These are phyloP conservation scores for Globisporangium paroecandrum DNA, from an alignment of 352 stramenopile species.

Conservation along the genomic window DNA sequence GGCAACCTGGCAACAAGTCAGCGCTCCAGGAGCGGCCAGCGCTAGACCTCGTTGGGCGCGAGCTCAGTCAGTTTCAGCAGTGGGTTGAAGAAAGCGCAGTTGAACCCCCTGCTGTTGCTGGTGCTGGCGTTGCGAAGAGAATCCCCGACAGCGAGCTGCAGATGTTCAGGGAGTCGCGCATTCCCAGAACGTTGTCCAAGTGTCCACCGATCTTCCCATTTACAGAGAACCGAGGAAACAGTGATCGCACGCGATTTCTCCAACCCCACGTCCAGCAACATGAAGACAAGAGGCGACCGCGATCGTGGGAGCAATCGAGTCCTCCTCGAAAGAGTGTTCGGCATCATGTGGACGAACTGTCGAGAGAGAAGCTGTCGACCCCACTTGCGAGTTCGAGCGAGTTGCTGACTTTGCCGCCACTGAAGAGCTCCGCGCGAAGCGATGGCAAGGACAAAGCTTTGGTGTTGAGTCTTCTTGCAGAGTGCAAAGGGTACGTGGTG, in stretches of 20 bases:
- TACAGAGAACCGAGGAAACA: neutral
- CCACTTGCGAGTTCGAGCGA: neutral
- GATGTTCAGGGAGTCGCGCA: conserved; percentile 44
- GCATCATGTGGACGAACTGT: neutral
- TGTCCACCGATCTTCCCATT: conserved; percentile 16
- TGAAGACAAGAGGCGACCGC: neutral
- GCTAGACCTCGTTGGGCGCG: conserved; percentile 10
- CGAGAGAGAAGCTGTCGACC: neutral
- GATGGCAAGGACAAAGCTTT: conserved; percentile 30
- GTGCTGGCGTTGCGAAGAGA: conserved; percentile 44
- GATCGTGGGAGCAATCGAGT: conserved; percentile 2
- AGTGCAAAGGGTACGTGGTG: conserved; percentile 43
- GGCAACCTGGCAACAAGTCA: neutral
- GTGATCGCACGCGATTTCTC: neutral
- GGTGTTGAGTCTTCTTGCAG: conserved; percentile 39
- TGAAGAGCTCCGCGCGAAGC: conserved; percentile 20
- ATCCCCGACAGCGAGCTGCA: conserved; percentile 35
- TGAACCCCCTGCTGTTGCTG: conserved; percentile 29
- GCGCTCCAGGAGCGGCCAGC: neutral
- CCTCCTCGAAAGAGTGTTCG: conserved; percentile 9
- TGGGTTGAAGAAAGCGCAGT: conserved; percentile 43
- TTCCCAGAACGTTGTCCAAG: conserved; percentile 7
- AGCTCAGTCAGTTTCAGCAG: conserved; percentile 32
- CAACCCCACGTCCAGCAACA: neutral
- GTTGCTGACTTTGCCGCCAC: conserved; percentile 30